A percentile compares a stretch with the other conserved stretches of the same genome.
Conservation (phyloP, 306 rosid species). For the Calophaca sinica region DNA sequence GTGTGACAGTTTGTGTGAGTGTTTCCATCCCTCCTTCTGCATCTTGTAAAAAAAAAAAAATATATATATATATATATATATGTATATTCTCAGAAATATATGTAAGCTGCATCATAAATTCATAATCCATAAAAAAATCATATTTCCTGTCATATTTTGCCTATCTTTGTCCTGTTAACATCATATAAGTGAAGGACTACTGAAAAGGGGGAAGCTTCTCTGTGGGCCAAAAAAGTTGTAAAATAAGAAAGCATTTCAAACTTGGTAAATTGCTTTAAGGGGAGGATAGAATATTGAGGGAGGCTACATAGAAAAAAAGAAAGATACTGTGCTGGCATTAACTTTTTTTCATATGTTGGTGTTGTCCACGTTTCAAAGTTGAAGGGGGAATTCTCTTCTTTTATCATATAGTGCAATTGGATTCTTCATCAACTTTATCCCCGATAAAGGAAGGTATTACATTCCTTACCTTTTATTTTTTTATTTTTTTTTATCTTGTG, state of each 20-base stretch:
- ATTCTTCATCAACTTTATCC: constrained; percentile 75
- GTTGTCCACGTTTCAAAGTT: constrained; percentile 53
- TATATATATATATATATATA: too few species aligned
- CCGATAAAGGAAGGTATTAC: constrained; percentile 66
- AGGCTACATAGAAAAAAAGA: constrained; percentile 28
- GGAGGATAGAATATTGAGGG: constrained; percentile 26
- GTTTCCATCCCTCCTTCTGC: constrained; percentile 33
- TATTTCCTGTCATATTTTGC: constrained; percentile 24
- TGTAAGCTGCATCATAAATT: constrained; percentile 24
- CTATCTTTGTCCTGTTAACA: constrained; percentile 37
- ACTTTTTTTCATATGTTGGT: constrained; percentile 44
- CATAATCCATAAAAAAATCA: constrained; percentile 29
- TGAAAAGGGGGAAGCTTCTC: constrained; percentile 26
- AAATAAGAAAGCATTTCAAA: constrained; percentile 15
- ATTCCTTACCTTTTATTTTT: constrained; percentile 77
- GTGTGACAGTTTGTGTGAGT: constrained; percentile 3
- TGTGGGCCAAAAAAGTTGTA: constrained; percentile 17
- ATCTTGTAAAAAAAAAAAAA: constrained; percentile 9
- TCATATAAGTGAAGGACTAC: constrained; percentile 26
- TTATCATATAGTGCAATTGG: constrained; percentile 52
- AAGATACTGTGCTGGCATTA: constrained; percentile 36
- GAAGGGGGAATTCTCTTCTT: constrained; percentile 51
- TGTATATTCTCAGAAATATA: constrained; percentile 42
- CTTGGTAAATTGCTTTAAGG: constrained; percentile 14
- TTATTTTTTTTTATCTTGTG: constrained; percentile 42